These are phyloP conservation scores for Plasmodium adleri DNA, from an alignment of 169 alveolate genomes.

Conservation along the genomic window DNA sequence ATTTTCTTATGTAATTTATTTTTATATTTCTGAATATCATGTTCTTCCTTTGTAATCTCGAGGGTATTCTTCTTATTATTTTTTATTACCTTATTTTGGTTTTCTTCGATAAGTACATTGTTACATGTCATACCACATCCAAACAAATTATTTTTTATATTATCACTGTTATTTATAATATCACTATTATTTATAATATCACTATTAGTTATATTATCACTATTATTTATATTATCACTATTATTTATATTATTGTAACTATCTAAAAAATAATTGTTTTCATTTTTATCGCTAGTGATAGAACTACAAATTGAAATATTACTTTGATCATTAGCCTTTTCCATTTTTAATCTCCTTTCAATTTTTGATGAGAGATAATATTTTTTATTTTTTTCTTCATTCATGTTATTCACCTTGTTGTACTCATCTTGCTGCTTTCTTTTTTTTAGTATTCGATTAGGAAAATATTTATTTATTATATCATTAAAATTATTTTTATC, in stretches of 20 bases:
- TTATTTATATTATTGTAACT: no score
- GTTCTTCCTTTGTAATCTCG: constrained; percentile 55
- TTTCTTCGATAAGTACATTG: not conserved
- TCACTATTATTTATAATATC: not conserved
- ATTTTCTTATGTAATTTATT: constrained; percentile 55
- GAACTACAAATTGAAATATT: not conserved
- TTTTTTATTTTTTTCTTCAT: not conserved
- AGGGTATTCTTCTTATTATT: not conserved
- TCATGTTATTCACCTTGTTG: not conserved
- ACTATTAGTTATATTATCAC: no score
- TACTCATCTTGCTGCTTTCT: not conserved
- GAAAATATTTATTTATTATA: constrained; percentile 49
- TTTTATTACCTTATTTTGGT: not conserved
- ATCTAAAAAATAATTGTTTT: no score
- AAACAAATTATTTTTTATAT: no score
- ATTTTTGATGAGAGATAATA: constrained; percentile 31
- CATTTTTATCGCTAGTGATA: no score
- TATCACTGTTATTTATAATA: not conserved
- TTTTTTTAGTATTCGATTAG: constrained; percentile 31
- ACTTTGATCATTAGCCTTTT: not conserved
- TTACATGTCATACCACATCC: no score
- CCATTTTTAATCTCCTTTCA: constrained; percentile 12
- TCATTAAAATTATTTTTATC: constrained; percentile 59
- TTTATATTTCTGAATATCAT: constrained; percentile 62
- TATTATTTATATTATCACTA: no score